Evolutionary conservation across 371 early-diverging fungal species (phyloP).

Genomic region (Mortierella sp.): DNA sequence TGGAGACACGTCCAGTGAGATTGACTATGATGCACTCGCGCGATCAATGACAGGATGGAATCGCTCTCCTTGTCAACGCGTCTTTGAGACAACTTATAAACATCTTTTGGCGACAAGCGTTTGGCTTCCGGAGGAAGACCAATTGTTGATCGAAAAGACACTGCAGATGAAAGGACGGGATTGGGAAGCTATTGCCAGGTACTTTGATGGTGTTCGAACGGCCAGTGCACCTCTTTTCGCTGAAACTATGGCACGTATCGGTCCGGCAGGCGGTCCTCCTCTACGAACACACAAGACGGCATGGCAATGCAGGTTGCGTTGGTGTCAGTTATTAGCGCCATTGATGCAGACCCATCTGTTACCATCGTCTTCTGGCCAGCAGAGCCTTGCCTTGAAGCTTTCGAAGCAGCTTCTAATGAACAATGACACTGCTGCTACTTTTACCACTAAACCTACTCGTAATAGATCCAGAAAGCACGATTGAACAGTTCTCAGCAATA

Average conservation of each 20-base stretch:
- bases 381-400: constrained; percentile 13
- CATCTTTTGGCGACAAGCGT: constrained; percentile 21
- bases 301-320: constrained; percentile 43
- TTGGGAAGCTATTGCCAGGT: constrained; percentile 31
- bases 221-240: constrained; percentile 24
- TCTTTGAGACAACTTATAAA: constrained; percentile 39
- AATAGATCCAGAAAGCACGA: too few relatives aligned
- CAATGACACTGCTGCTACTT: too few relatives aligned
- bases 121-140: constrained; percentile 37
- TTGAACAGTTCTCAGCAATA: too few relatives aligned
- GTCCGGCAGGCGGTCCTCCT: neutral
- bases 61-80: constrained; percentile 25
- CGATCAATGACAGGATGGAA: constrained; percentile 37
- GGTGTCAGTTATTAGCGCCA: constrained; percentile 38
- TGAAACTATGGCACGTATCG: neutral
- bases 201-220: constrained; percentile 31
- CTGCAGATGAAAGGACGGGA: constrained; percentile 16
- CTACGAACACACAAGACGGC: constrained; percentile 28
- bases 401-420: constrained; percentile 23
- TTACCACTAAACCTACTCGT: too few relatives aligned
- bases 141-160: constrained; percentile 15
- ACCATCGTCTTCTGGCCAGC: neutral
- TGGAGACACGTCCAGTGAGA: neutral
- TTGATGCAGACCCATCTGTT: constrained; percentile 23
- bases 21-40: constrained; percentile 20